Evolutionary conservation across 192 early-diverging fungal species (phyloP).

Genomic region (Backusella sp.): DNA sequence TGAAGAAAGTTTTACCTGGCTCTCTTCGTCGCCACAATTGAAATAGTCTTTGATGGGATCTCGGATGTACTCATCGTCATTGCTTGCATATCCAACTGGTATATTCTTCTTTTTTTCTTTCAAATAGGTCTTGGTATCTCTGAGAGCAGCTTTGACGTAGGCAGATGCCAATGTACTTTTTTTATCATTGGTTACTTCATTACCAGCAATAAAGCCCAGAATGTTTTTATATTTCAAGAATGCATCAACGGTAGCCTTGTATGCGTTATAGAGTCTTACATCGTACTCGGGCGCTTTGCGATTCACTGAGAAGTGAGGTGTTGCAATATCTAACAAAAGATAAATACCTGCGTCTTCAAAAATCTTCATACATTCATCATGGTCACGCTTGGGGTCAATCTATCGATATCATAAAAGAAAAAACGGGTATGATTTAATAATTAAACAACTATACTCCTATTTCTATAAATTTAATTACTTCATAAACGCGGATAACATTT

Average conservation of each 20-base stretch:
- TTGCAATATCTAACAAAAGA: constrained; percentile 65
- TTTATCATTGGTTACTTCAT: constrained; percentile 68
- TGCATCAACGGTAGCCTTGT: constrained; percentile 58
- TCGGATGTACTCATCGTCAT: constrained; percentile 71
- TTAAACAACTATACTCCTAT: not conserved
- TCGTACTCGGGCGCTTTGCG: constrained; percentile 63
- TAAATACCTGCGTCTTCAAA: constrained; percentile 69
- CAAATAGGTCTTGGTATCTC: constrained; percentile 66
- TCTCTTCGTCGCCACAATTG: constrained; percentile 57
- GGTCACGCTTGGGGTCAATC: constrained; percentile 56
- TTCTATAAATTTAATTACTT: constrained; percentile 37
- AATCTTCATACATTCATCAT: constrained; percentile 72
- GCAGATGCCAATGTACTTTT: constrained; percentile 62
- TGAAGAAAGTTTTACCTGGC: constrained; percentile 30
- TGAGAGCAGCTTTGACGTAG: constrained; percentile 66
- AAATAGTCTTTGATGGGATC: constrained; percentile 67
- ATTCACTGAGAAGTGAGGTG: constrained; percentile 61
- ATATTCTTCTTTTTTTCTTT: constrained; percentile 49
- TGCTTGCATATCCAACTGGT: constrained; percentile 76
- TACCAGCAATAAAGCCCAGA: constrained; percentile 71
- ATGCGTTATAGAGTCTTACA: constrained; percentile 53
- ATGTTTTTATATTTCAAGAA: constrained; percentile 66
- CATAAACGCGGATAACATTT: constrained; percentile 74
- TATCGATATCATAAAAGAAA: constrained; percentile 8
- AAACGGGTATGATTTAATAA: not conserved